These are phyloP conservation scores for Collybia sp. DNA, from an alignment of 768 basidiomycete genomes.

Conservation along the genomic window DNA sequence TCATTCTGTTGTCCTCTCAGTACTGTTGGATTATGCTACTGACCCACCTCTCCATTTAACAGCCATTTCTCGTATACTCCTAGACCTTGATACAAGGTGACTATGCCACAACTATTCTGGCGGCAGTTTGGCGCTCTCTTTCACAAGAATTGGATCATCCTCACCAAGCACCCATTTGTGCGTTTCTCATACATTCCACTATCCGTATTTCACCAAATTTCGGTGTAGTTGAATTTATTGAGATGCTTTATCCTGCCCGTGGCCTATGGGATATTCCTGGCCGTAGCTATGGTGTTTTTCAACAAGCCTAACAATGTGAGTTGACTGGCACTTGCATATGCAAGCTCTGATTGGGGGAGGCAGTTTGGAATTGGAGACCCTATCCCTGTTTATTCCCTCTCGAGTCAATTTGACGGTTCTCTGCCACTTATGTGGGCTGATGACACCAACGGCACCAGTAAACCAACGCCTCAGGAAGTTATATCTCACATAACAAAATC, in stretches of 20 bases:
- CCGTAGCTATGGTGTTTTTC: conserved; percentile 59
- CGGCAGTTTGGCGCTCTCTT: conserved; percentile 56
- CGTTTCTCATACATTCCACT: conserved; percentile 17
- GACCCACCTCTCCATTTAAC: too few species aligned
- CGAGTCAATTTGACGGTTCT: conserved; percentile 47
- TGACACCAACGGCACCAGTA: conserved; percentile 49
- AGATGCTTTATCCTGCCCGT: conserved; percentile 63
- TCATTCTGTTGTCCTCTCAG: too few species aligned
- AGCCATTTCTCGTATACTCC: too few species aligned
- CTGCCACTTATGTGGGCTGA: conserved; percentile 64
- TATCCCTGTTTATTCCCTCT: conserved; percentile 41
- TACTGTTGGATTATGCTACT: too few species aligned
- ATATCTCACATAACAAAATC: conserved; percentile 54
- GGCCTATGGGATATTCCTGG: conserved; percentile 63
- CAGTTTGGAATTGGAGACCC: conserved; percentile 65
- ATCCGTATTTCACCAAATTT: background rate
- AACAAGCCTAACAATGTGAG: conserved; percentile 57
- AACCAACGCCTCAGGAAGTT: conserved; percentile 52
- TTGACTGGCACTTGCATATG: conserved; percentile 1
- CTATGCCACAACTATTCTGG: conserved; percentile 45
- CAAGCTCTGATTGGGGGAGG: too few species aligned
- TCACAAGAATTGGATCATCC: conserved; percentile 74
- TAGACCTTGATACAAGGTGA: too few species aligned
- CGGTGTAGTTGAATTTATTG: conserved; percentile 46
- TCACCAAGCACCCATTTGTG: conserved; percentile 63